These are phyloP conservation scores for Penicillium dipodomyicola DNA, from an alignment of 495 filamentous ascomycete species.

Conservation along the genomic window DNA sequence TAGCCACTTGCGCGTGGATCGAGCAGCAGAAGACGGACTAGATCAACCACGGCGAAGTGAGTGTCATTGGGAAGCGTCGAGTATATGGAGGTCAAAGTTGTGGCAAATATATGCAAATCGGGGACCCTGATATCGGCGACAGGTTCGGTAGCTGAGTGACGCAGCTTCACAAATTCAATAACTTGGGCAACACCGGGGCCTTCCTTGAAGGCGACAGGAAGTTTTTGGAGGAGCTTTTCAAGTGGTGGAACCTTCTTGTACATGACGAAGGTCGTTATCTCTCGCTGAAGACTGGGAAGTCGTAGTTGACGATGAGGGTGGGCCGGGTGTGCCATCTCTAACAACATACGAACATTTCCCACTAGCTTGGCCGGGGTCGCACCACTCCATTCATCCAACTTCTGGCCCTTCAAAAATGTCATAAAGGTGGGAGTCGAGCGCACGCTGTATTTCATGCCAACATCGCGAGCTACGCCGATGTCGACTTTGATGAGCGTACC, in stretches of 20 bases:
- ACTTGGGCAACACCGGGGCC: constrained; percentile 54
- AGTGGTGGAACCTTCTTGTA: constrained; percentile 82
- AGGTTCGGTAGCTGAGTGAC: constrained; percentile 20
- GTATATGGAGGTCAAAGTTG: constrained; percentile 31
- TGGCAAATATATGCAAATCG: constrained; percentile 47
- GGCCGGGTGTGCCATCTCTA: constrained; percentile 72
- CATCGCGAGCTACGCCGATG: constrained; percentile 61
- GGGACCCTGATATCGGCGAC: constrained; percentile 51
- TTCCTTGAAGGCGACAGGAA: constrained; percentile 50
- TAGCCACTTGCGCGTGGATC: constrained; percentile 85
- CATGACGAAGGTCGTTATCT: constrained; percentile 61
- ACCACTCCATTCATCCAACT: constrained; percentile 78
- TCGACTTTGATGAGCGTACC: constrained; percentile 83
- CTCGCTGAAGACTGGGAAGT: constrained; percentile 65
- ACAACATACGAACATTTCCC: constrained; percentile 68
- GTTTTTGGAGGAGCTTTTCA: constrained; percentile 79
- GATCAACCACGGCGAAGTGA: constrained; percentile 78
- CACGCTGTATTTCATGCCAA: constrained; percentile 64
- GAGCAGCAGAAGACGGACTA: constrained; percentile 71
- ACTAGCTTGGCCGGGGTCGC: constrained; percentile 66
- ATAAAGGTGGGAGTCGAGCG: constrained; percentile 86
- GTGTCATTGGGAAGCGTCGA: constrained; percentile 36
- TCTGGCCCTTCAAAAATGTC: constrained; percentile 73
- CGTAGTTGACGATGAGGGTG: constrained; percentile 72
- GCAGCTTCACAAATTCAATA: constrained; percentile 60